Evolutionary conservation across 225 moss, liverwort and hornwort genomes (phyloP).

Genomic region (Polytrichum formosum): DNA sequence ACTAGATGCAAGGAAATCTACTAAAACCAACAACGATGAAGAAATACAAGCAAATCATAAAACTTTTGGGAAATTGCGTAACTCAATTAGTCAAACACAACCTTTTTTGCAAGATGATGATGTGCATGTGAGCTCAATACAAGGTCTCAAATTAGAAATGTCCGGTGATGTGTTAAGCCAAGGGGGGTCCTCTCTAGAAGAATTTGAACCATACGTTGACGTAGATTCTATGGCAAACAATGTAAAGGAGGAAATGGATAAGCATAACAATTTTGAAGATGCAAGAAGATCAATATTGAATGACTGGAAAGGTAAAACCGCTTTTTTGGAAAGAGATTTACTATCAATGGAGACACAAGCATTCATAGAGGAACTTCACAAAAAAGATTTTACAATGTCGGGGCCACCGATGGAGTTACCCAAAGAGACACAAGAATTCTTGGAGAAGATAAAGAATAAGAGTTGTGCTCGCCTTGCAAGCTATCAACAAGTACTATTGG

Average conservation of each 20-base stretch:
- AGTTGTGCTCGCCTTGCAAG: conserved; percentile 3
- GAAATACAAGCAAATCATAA: neutral
- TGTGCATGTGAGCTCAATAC: conserved; percentile 8
- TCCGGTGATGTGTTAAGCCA: neutral
- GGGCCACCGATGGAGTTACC: conserved; percentile 1
- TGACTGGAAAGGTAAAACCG: neutral
- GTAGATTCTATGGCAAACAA: neutral
- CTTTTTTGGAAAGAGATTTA: neutral
- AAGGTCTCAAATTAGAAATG: conserved; percentile 13
- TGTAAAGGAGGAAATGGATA: neutral
- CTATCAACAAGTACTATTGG: conserved; percentile 9
- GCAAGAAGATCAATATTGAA: neutral
- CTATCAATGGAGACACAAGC: neutral
- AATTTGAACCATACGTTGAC: neutral
- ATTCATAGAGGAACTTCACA: neutral
- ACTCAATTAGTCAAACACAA: conserved; percentile 7
- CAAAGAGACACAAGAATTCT: conserved; percentile 6
- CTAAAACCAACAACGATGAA: neutral
- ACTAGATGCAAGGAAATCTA: neutral
- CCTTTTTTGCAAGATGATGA: conserved; percentile 22
- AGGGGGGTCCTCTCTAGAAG: conserved; percentile 2
- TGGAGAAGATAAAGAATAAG: conserved; percentile 16
- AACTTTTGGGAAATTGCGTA: neutral
- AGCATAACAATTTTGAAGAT: conserved; percentile 4
- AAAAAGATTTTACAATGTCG: neutral